Conservation (phyloP, 2,329 filamentous ascomycete genomes). For the Verticillium alfalfae region DNA sequence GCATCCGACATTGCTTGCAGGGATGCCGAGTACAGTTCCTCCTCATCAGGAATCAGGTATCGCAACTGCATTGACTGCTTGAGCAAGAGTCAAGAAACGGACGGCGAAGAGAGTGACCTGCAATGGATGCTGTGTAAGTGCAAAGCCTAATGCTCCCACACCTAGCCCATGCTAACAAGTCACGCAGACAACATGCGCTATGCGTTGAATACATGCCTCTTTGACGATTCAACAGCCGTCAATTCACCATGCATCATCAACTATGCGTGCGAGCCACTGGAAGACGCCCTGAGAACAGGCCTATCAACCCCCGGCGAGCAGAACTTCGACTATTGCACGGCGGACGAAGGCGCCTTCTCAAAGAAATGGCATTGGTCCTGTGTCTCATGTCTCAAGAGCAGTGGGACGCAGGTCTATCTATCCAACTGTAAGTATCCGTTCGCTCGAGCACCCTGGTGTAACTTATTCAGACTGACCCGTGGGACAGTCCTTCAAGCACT, state of each 20-base stretch:
- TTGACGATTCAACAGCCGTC: constrained; percentile 19
- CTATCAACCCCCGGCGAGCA: constrained; percentile 16
- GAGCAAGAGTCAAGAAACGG: constrained; percentile 34
- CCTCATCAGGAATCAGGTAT: constrained; percentile 35
- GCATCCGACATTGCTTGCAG: constrained; percentile 40
- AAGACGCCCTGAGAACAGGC: constrained; percentile 27
- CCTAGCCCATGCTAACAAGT: background rate
- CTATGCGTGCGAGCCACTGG: constrained; percentile 33
- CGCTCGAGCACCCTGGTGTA: background rate
- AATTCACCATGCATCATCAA: constrained; percentile 38
- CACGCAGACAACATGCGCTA: constrained; percentile 43
- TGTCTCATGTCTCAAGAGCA: constrained; percentile 35
- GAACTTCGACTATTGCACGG: constrained; percentile 34
- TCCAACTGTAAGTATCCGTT: constrained; percentile 39
- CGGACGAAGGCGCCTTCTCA: constrained; percentile 25
- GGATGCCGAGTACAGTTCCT: constrained; percentile 31
- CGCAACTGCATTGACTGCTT: constrained; percentile 41
- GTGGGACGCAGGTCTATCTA: constrained; percentile 32
- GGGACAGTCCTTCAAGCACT: constrained; percentile 39
- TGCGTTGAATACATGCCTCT: constrained; percentile 41
- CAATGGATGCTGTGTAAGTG: constrained; percentile 42
- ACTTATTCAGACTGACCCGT: constrained; percentile 4
- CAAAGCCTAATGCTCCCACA: background rate
- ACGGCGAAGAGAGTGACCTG: constrained; percentile 32
- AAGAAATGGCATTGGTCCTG: constrained; percentile 27